Evolutionary conservation across 768 basidiomycete genomes (phyloP), one percentile per base, ranked within the genome.

Genomic region (Suillus discolor): DNA sequence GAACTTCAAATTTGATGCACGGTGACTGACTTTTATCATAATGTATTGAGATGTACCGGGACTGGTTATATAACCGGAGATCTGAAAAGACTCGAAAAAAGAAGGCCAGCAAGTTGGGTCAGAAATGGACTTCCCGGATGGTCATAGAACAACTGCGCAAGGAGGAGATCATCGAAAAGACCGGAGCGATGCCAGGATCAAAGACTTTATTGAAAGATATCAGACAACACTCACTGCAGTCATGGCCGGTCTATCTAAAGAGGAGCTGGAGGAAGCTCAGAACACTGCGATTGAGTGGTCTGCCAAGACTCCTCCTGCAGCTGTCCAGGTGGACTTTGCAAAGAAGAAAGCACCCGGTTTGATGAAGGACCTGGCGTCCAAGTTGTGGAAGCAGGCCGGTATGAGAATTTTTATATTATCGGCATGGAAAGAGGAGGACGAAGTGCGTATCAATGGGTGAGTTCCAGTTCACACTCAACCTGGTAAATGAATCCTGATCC

Each of bases 31-130:
- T 47, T 47, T 47, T 47, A n/a, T 47, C 47, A 47, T 31, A 7
- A 31, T 54, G 18, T 31, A 54, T 54, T 2, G 1, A 54, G 53
- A 4, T 54, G 28, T 54, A 54, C 28, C 15, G 8, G 53, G 51
- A 31, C 6, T 62, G 62, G 62, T 34, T 62, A 16, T 62, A 51
- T n/a, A 62, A 62, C 42, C 61, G 36, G 13, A 47, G 39, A 20
- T 3, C 28, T 34, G 13, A 36, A 23, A 16, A n/a, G 34, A 47
- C 39, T 12, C 15, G 6, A 1, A 62, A 18, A 16, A 23, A 16
- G 20, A 44, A 28, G 2, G 18, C 18, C 0, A 44, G 42, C 18
- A 44, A 44, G 39, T 47, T 25, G 0, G 36, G 47, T 20, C n/a
- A 62, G 28, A 47, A 47, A 47, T 47, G 39, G 39, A 41, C 39